These are phyloP conservation scores for Claviceps pazoutovae DNA, from an alignment of 2,329 filamentous ascomycete species.

Conservation along the genomic window DNA sequence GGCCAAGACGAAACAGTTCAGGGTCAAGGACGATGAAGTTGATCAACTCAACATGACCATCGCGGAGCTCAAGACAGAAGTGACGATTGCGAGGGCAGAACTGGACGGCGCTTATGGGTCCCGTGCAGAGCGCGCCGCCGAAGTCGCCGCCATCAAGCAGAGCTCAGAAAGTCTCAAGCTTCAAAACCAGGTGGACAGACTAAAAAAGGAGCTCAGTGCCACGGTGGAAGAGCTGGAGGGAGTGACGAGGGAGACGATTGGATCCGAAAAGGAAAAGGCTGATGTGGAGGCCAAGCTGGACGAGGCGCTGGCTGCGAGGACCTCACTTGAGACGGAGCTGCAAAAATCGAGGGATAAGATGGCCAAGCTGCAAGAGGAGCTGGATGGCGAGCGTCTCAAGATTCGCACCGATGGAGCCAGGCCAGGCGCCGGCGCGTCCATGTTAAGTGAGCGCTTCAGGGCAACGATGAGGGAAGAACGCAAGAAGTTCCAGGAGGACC, in stretches of 20 bases:
- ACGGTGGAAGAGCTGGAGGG: constrained; percentile 39
- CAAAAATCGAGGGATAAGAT: constrained; percentile 22
- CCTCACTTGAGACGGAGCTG: constrained; percentile 28
- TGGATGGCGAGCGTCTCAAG: constrained; percentile 36
- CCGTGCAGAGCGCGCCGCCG: constrained; percentile 43
- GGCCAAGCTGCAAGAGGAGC: constrained; percentile 32
- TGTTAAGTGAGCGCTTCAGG: constrained; percentile 43
- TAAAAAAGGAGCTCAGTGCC: constrained; percentile 35
- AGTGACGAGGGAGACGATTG: constrained; percentile 38
- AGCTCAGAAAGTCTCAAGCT: constrained; percentile 31
- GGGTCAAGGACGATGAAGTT: constrained; percentile 36
- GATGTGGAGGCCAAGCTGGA: constrained; percentile 26
- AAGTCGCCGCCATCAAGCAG: constrained; percentile 40
- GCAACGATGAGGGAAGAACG: constrained; percentile 42
- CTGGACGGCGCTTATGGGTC: constrained; percentile 48
- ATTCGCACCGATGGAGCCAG: constrained; percentile 20
- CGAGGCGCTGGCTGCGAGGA: constrained; percentile 16
- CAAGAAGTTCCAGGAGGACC: constrained; percentile 41
- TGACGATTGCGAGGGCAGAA: constrained; percentile 46
- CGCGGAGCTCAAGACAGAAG: constrained; percentile 46
- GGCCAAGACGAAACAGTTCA: constrained; percentile 28
- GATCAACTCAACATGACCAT: constrained; percentile 37
- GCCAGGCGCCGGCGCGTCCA: constrained; percentile 30
- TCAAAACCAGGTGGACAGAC: constrained; percentile 31
- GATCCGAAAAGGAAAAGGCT: constrained; percentile 35